Evolutionary conservation across 2,329 filamentous ascomycete species (phyloP), one percentile per base, ranked within the genome.

Genomic region (Zymoseptoria brevis): DNA sequence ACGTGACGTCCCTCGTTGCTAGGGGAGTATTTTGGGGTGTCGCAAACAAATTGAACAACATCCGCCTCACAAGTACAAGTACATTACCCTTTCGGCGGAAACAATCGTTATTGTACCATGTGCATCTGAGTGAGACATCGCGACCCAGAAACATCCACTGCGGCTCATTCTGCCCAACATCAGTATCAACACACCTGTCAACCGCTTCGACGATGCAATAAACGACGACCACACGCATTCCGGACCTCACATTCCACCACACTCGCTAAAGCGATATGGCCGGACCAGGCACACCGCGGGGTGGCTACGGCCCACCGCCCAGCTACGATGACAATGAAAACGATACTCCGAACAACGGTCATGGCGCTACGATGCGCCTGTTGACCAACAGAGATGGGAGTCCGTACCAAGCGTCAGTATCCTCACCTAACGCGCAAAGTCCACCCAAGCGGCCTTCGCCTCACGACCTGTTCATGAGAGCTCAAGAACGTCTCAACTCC

Each of bases 321-420:
- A 72, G 74, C 66, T 80, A 80, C 65, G 74, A 76, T 61, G 75
- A 79, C 51, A 66, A 67, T 24, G 65, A 64, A 3, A 45, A 45
- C 35, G 35, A 45, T 45, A 67, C 70, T 19, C 69, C 71, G 30
- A 69, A 68, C 35, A 66, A 70, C 53, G 74, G 73, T 66, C 72
- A 74, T 68, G 75, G 75, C 58, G 73, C 77, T 57, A 77, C 76
- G 52, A 79, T 81, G 78, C 76, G 78, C 60, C 72, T 80, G 68
- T 73, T 81, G 72, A 78, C 77, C 63, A 75, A 75, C 63, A 71
- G 68, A 49, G 76, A 79, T 56, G 75, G 77, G 64, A 57, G 56
- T 48, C 61, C 60, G 45, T 76, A 77, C 66, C 60, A 55, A 64
- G 59, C 61, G 57, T 64, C 63, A 64, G 57, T 62, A 61, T 58